Base-by-base conservation (phyloP, 805 yeast genomes). In the Kluyveromyces lactis region DNA sequence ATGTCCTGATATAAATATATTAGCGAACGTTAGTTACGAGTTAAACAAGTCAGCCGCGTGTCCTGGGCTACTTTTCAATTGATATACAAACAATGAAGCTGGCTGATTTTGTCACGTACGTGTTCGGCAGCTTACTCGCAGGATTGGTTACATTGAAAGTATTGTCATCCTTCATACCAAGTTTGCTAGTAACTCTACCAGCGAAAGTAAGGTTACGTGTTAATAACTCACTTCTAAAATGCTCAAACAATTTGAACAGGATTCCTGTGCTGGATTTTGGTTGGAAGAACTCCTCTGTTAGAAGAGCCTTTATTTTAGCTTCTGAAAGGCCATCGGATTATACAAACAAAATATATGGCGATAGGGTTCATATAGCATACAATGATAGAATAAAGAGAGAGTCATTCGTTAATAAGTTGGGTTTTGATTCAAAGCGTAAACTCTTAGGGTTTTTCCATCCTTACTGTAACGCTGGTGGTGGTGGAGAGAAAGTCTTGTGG, bases 401-500 rank as follows among this genome's bases (percentile, higher is more conserved):
- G 26, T 27, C 31, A 17, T 45, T 42, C 18, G 39, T 44, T n/a
- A 45, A 36, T 21, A 40, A 33, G 13, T 26, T 46, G 33, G 45
- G 33, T 8, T 38, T 46, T 33, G 18, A 36, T 18, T 31, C 40
- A 16, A 18, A 44, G 9, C 50, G 49, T 18, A 48, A 69, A 8
- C 59, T 86, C 9, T 81, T 68, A 56, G 99, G 97, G 4, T 89
- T 83, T 53, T 87, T 92, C 66, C 99, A 92, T 62, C 98, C 98
- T 0, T 84, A 81, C 51, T 87, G 96, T 47, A 85, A 84, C 56
- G 94, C 95, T 29, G 95, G 95, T 33, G 99, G 99, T 15, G 99
- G 99, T 23, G 99, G 99, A 18, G 99, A 92, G 57, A 75, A 90
- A 41, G 98, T 92, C 0, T 66, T 92, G 30, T 92, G 98, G 98